Base-by-base conservation (phyloP, 345 rosid genomes). In the Camelina hispida region DNA sequence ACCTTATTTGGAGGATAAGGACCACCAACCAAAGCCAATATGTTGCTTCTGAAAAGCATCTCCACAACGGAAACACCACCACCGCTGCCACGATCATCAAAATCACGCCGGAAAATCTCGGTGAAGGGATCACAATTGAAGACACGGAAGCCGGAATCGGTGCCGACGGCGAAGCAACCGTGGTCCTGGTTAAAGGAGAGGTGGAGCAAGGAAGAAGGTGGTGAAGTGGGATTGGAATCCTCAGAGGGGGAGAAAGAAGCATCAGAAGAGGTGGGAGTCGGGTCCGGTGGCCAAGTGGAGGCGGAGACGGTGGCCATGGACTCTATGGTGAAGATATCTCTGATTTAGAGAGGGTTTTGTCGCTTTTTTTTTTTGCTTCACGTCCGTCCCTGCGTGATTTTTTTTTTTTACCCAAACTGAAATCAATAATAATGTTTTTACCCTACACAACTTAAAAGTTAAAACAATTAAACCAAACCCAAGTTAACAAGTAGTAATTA, bases 101-200 rank as follows among this genome's bases (percentile, higher is more conserved):
- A 88, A 66, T 94, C 96, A 2, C 97, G 93, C 70, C 96, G 89
- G 81, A 91, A 91, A 22, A 89, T 85, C 89, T 94, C 97, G 22
- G 95, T 88, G 56, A 94, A 89, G 0, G 96, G 95, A 22, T 89
- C 97, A 75, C 97, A 91, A 57, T 88, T 93, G 69, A 85, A 86
- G 84, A 91, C 87, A 53, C 88, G 90, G 80, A 93, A 93, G 38
- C 98, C 98, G 13, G 83, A 86, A 75, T 84, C 87, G 25, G 89
- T 89, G 7, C 90, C 97, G 1, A 85, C 87, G 1, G 97, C 94
- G 79, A 93, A 93, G 79, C 97, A 93, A 8, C 87, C 86, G 4
- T 81, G 81, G 79, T 93, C 98, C 74, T 93, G 97, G 69, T 93
- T 93, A 72, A 88, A 93, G 44, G 91, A 88, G 75, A 89, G 71